Evolutionary conservation across 352 stramenopile species (phyloP), one percentile per base, ranked within the genome.

Genomic region (Lagenidium giganteum): DNA sequence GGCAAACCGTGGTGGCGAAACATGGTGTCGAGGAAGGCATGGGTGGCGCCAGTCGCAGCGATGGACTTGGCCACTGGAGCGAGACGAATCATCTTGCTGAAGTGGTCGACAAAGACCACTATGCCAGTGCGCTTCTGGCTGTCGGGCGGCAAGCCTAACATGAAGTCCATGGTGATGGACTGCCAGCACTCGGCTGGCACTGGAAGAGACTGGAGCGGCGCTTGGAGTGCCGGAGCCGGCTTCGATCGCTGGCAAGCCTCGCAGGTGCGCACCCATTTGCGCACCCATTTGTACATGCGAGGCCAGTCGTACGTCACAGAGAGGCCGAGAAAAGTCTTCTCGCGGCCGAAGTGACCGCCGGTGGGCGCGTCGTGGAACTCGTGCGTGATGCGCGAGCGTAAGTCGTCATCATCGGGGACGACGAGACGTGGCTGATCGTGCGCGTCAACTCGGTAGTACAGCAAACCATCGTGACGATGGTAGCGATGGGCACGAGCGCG

Each of bases 201-300:
- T 0, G 44, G 33, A 1, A 60, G 26, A 12, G 44, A 55, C 26
- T 56, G 40, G 2, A 61, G 30, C 18, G 42, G 40, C 2, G 53
- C 35, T 17, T 51, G 34, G 12, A 39, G 28, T 14, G 41, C 23
- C 21, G 29, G 26, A 8, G n/a, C 36, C 5, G 47, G 33, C 44
- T 64, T 68, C 18, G 28, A 18, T 34, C 48, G 28, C 23, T 50
- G 42, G 38, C 50, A 55, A 2, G 51, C 17, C 20, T 59, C 40
- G 30, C 53, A 51, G 14, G 40, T 43, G 3, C 36, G n/a, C 2
- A 53, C 45, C 8, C 56, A 59, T 3, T 35, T 47, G 12, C 28
- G 38, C 1, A 46, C 30, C 57, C 52, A 67, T 26, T 57, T 58
- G 21, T 58, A 64, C 31, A 59, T 35, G 3, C 57, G 36, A 18